phyloP scores from a whole-genome alignment of 225 moss, liverwort and hornwort species.

The Lunularia cruciata region DNA sequence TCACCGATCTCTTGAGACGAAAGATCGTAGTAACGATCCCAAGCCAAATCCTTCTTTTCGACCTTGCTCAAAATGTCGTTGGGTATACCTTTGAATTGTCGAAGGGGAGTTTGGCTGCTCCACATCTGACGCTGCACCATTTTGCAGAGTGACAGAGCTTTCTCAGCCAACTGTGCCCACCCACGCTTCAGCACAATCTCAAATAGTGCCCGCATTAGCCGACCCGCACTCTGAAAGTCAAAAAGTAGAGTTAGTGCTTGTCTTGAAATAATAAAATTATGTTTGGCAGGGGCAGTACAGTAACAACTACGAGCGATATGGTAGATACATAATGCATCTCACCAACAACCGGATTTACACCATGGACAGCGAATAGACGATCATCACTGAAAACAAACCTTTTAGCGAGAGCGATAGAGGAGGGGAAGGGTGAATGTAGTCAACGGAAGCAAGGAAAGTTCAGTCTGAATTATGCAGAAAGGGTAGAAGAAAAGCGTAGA shows the following conservation, averaged over 20 bases:
- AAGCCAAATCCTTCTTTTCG: constrained; percentile 88
- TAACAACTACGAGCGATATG: no score
- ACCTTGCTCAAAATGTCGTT: constrained; percentile 91
- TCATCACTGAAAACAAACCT: no score
- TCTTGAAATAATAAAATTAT: no score
- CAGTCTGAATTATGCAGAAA: no score
- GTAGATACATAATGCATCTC: no score
- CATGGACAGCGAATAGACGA: no score
- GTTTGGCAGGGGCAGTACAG: no score
- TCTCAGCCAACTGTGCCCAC: constrained; percentile 95
- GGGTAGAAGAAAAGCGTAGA: no score
- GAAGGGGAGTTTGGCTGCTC: constrained; percentile 95
- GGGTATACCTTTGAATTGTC: constrained; percentile 88
- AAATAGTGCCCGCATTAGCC: constrained; percentile 92
- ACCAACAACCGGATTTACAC: no score
- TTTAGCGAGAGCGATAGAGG: no score
- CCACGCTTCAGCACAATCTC: constrained; percentile 97
- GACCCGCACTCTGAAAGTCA: constrained; percentile 65
- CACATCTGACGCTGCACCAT: constrained; percentile 97
- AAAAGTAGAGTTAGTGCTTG: neutral
- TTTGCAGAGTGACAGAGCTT: constrained; percentile 90
- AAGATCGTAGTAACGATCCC: constrained; percentile 93
- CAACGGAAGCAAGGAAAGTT: no score
- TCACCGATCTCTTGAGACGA: constrained; percentile 95
- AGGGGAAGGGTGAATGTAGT: no score